phyloP scores from a whole-genome alignment of 352 stramenopile genomes.

The Pythium myriotylum region DNA sequence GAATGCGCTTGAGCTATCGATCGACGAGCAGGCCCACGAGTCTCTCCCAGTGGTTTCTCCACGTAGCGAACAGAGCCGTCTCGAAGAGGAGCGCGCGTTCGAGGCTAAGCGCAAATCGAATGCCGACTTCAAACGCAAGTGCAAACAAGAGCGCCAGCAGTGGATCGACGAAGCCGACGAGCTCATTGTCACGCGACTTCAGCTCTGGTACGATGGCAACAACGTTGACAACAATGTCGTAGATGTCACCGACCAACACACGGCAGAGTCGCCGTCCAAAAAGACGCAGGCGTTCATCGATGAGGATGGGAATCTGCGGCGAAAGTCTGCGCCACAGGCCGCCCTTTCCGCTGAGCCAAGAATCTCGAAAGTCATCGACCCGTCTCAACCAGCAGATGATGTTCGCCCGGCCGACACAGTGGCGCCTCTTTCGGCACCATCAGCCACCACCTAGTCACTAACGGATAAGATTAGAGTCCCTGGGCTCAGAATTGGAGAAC shows the following conservation, averaged over 20 bases:
- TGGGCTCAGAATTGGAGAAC: not conserved
- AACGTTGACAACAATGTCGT: constrained; percentile 31
- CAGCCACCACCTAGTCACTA: not conserved
- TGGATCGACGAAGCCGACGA: constrained; percentile 39
- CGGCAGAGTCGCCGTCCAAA: constrained; percentile 36
- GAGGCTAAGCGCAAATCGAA: constrained; percentile 34
- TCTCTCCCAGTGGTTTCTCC: not conserved
- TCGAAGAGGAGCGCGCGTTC: constrained; percentile 2
- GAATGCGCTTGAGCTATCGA: constrained; percentile 25
- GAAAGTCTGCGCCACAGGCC: constrained; percentile 15
- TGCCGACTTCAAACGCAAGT: constrained; percentile 37
- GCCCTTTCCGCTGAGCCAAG: not conserved
- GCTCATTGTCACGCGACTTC: constrained; percentile 31
- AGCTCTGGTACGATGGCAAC: constrained; percentile 35
- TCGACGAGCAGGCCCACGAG: constrained; percentile 32
- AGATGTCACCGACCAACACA: constrained; percentile 40
- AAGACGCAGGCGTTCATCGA: constrained; percentile 50
- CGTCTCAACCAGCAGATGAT: not conserved
- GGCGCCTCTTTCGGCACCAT: not conserved
- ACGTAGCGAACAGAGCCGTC: not conserved
- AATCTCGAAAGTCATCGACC: not conserved
- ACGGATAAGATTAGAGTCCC: constrained; percentile 9
- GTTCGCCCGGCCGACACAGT: constrained; percentile 7
- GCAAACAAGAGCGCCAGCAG: constrained; percentile 33
- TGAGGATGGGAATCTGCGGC: constrained; percentile 46